Percentiles rank a stretch among this genome's conserved stretches.
phyloP scores from a whole-genome alignment of 2,329 filamentous ascomycete species.

The Ophiosphaerella narmari region DNA sequence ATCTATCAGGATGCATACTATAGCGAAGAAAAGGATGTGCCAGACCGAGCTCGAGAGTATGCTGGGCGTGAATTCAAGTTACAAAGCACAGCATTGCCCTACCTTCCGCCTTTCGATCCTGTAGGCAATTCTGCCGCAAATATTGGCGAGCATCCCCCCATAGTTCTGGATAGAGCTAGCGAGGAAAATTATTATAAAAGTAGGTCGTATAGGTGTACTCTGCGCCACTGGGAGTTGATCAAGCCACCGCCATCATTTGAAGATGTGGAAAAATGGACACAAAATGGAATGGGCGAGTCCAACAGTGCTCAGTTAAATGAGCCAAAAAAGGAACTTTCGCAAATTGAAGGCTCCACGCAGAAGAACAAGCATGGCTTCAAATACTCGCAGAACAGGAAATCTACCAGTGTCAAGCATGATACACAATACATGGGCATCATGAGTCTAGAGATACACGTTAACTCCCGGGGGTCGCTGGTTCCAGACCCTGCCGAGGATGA shows the following conservation, averaged over 20 bases:
- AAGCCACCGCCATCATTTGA: conserved; percentile 69
- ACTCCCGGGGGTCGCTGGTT: conserved; percentile 77
- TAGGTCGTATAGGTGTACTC: conserved; percentile 62
- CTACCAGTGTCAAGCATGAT: conserved; percentile 79
- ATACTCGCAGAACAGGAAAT: conserved; percentile 76
- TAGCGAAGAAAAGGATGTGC: conserved; percentile 81
- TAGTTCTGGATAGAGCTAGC: conserved; percentile 56
- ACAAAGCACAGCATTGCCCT: conserved; percentile 74
- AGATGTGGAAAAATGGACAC: conserved; percentile 74
- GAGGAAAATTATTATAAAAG: conserved; percentile 58
- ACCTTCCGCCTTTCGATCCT: conserved; percentile 77
- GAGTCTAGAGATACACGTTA: conserved; percentile 91
- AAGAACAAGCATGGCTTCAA: conserved; percentile 82
- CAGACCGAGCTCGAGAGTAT: conserved; percentile 77
- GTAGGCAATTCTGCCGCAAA: conserved; percentile 61
- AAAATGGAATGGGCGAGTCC: conserved; percentile 35
- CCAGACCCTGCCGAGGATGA: conserved; percentile 92
- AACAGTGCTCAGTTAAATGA: conserved; percentile 6
- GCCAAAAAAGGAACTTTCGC: conserved; percentile 60
- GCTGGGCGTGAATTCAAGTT: conserved; percentile 84
- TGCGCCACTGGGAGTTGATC: conserved; percentile 78
- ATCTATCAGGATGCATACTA: conserved; percentile 89
- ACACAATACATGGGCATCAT: conserved; percentile 95
- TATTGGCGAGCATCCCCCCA: conserved; percentile 57
- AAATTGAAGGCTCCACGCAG: conserved; percentile 88